A percentile compares a stretch with the other conserved stretches of the same genome.
These are phyloP conservation scores for Gillenia trifoliata DNA, from an alignment of 306 rosid species.

Conservation along the genomic window DNA sequence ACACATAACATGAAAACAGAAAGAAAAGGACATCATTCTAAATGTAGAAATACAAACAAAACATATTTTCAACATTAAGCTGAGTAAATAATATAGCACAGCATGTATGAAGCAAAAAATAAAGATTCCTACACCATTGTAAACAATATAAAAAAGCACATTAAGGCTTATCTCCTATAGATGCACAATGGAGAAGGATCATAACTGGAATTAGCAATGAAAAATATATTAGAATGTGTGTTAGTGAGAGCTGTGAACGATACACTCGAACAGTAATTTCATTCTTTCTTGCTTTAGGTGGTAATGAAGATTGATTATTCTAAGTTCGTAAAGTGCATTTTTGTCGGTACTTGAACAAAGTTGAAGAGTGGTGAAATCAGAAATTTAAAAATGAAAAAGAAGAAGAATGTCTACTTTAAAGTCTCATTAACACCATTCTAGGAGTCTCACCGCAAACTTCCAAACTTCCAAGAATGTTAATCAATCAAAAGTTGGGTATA, in stretches of 20 bases:
- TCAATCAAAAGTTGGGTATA: neutral
- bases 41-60: neutral
- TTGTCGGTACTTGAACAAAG: neutral
- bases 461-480: neutral
- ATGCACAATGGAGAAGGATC: neutral
- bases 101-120: neutral
- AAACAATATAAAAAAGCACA: neutral
- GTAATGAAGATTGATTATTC: neutral
- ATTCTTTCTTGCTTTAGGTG: neutral
- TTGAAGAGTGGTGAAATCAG: neutral
- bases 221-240: neutral
- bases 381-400: neutral
- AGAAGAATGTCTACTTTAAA: neutral
- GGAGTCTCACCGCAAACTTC: neutral
- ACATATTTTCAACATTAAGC: neutral
- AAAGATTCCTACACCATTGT: neutral
- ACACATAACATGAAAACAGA: conserved; percentile 2
- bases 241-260: neutral
- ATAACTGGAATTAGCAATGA: neutral
- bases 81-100: neutral
- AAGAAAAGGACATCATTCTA: neutral
- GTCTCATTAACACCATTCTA: neutral
- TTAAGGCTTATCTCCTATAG: neutral
- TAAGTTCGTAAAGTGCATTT: neutral
- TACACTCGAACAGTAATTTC: neutral